A percentile compares a stretch with the other conserved stretches of the same genome.
These are phyloP conservation scores for Lactarius indigo DNA, from an alignment of 768 basidiomycete genomes.

Conservation along the genomic window DNA sequence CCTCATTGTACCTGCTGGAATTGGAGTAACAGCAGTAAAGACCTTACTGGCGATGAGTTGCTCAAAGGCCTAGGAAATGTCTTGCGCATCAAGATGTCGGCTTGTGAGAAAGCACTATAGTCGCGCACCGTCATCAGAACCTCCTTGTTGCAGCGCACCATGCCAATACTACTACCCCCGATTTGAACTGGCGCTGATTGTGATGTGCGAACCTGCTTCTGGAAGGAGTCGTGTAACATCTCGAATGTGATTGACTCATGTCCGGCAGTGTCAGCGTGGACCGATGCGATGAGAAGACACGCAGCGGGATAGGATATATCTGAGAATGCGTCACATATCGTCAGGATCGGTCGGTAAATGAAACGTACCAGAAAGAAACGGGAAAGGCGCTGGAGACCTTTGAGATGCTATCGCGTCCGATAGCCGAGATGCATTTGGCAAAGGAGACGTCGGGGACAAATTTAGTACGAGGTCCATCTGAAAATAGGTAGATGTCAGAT, in stretches of 20 bases:
- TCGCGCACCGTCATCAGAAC: constrained; percentile 63
- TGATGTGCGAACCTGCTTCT: constrained; percentile 68
- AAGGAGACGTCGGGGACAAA: constrained; percentile 51
- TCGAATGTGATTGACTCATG: constrained; percentile 85
- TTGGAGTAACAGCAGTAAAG: constrained; percentile 50
- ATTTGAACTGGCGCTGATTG: constrained; percentile 71
- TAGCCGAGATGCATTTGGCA: constrained; percentile 47
- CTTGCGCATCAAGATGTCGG: constrained; percentile 1
- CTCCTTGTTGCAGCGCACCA: constrained; percentile 60
- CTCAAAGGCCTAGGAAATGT: constrained; percentile 65
- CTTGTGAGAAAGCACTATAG: background rate
- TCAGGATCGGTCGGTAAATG: background rate
- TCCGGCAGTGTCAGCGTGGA: constrained; percentile 73
- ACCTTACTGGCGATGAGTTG: constrained; percentile 52
- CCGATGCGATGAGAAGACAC: constrained; percentile 81
- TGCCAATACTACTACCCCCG: constrained; percentile 66
- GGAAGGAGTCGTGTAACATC: constrained; percentile 80
- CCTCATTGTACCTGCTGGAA: constrained; percentile 49
- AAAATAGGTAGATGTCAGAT: constrained; percentile 4
- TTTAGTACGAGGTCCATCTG: constrained; percentile 46
- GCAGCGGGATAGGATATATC: constrained; percentile 74
- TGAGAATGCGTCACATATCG: constrained; percentile 31
- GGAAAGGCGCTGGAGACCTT: constrained; percentile 51
- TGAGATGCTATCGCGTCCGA: constrained; percentile 45
- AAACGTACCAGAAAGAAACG: constrained; percentile 51